Percentiles rank a stretch among this genome's conserved stretches.
Evolutionary conservation across 148 eudicot species (phyloP).

Genomic region (Camellia granthamiana): DNA sequence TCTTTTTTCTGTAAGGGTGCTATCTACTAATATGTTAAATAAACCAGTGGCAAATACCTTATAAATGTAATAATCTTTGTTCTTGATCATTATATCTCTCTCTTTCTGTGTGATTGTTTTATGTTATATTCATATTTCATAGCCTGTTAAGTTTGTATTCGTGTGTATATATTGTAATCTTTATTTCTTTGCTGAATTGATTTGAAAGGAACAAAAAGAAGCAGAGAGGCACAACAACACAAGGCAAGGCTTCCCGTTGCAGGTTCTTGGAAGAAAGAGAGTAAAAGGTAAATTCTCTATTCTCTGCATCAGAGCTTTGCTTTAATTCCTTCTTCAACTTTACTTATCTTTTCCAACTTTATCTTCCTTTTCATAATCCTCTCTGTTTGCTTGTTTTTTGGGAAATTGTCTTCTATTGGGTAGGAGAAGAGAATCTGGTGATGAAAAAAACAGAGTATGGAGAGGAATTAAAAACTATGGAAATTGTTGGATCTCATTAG

Average conservation of each 20-base stretch:
- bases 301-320: neutral
- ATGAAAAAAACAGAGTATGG: neutral
- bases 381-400: neutral
- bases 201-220: too few relatives aligned
- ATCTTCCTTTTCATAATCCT: neutral
- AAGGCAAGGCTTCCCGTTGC: neutral
- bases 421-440: neutral
- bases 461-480: neutral
- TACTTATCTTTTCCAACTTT: neutral
- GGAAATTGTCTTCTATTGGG: neutral
- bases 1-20: slow-evolving; percentile 53
- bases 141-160: neutral
- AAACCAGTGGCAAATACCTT: neutral
- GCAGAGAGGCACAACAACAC: too few relatives aligned
- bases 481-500: neutral
- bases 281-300: neutral
- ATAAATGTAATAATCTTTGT: neutral
- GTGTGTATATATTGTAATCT: neutral
- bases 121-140: too few relatives aligned
- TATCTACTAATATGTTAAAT: slow-evolving; percentile 31
- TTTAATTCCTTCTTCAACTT: neutral
- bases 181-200: too few relatives aligned
- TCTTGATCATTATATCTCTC: neutral
- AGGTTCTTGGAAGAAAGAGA: neutral
- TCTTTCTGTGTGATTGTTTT: neutral